These are phyloP conservation scores for Solanum appendiculatum DNA, from an alignment of 257 asterid species.

Conservation along the genomic window DNA sequence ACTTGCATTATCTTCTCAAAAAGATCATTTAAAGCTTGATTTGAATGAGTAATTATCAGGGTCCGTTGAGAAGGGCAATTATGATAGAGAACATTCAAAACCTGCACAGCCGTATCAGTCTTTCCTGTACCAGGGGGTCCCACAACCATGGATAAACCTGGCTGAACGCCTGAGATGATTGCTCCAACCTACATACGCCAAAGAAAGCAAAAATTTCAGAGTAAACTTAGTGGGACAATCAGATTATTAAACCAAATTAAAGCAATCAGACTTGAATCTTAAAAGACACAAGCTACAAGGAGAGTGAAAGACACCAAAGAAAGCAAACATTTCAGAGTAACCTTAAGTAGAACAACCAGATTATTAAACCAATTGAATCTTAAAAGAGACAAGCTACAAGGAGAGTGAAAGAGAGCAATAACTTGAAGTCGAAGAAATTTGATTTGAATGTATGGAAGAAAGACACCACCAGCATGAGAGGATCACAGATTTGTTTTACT, in stretches of 20 bases:
- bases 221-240: background rate
- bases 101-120: slow-evolving; percentile 98
- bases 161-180: slow-evolving; percentile 87
- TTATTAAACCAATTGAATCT: background rate
- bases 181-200: slow-evolving; percentile 64
- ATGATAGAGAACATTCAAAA: slow-evolving; percentile 90
- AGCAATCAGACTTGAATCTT: background rate
- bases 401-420: background rate
- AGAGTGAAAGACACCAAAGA: background rate
- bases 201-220: background rate
- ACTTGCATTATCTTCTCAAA: slow-evolving; percentile 99
- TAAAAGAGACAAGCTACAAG: background rate
- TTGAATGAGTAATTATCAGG: slow-evolving; percentile 93
- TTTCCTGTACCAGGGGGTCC: slow-evolving; percentile 99
- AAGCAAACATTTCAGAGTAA: background rate
- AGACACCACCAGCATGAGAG: background rate
- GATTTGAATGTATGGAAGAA: background rate
- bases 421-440: background rate
- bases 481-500: background rate
- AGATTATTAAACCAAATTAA: background rate
- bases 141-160: slow-evolving; percentile 97
- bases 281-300: background rate
- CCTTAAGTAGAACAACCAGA: background rate
- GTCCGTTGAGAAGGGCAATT: slow-evolving; percentile 99
- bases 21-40: slow-evolving; percentile 95